phyloP scores from a whole-genome alignment of 768 basidiomycete species.

The Amanita polypyramis region DNA sequence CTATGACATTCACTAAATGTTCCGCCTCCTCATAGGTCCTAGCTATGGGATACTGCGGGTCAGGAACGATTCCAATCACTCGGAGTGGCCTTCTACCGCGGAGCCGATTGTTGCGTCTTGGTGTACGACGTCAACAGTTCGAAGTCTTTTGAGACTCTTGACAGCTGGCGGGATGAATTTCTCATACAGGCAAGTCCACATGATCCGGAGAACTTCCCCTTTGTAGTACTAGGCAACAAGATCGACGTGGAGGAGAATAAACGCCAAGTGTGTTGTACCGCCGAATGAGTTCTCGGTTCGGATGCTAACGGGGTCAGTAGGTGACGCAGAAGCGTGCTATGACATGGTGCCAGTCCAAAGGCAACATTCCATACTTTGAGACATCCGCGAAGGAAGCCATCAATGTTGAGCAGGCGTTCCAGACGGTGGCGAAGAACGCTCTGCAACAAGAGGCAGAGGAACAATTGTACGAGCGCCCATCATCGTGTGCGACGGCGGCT shows the following conservation, averaged over 20 bases:
- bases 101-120: constrained; percentile 97
- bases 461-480: constrained; percentile 57
- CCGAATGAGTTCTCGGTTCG: background rate
- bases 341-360: constrained; percentile 99
- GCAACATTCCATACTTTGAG: constrained; percentile 99
- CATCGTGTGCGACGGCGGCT: constrained; percentile 3
- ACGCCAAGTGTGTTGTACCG: constrained; percentile 67
- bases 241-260: constrained; percentile 99
- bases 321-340: constrained; percentile 99
- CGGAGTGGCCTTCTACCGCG: constrained; percentile 97
- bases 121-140: constrained; percentile 99
- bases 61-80: constrained; percentile 99
- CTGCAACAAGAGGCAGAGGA: constrained; percentile 95
- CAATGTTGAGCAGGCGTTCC: constrained; percentile 99
- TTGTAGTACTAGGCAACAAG: constrained; percentile 99
- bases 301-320: constrained; percentile 26
- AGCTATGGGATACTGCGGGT: constrained; percentile 99
- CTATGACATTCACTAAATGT: constrained; percentile 3
- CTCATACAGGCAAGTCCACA: constrained; percentile 97
- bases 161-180: constrained; percentile 99
- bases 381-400: constrained; percentile 99
- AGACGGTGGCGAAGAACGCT: constrained; percentile 99
- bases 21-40: background rate
- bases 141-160: constrained; percentile 97
- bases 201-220: constrained; percentile 99